These are phyloP conservation scores for Termitomyces sp. DNA, from an alignment of 768 basidiomycete species.

Conservation along the genomic window DNA sequence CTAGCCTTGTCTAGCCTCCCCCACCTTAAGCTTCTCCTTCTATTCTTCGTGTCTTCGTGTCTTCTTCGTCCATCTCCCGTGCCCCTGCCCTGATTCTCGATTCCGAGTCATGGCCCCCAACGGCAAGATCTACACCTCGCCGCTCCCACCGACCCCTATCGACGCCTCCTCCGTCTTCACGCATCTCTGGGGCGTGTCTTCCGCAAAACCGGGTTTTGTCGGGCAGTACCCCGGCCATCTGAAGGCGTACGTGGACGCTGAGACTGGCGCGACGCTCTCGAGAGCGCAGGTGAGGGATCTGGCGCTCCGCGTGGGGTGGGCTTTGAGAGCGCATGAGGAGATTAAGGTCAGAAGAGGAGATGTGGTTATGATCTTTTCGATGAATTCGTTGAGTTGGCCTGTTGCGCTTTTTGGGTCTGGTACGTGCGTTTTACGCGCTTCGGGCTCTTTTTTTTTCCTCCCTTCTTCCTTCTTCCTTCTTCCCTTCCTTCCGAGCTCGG, in stretches of 20 bases:
- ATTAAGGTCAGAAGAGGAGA: conserved; percentile 46
- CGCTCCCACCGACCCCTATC: conserved; percentile 36
- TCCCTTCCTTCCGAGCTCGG: background rate
- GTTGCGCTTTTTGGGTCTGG: conserved; percentile 47
- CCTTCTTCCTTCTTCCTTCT: background rate
- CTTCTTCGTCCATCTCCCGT: no score
- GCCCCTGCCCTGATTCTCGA: no score
- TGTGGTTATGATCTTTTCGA: conserved; percentile 64
- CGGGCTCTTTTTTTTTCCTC: no score
- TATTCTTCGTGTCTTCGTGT: no score
- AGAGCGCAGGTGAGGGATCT: conserved; percentile 52
- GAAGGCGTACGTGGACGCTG: conserved; percentile 68
- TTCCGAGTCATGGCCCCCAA: no score
- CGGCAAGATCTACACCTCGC: conserved; percentile 46
- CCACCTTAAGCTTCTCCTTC: background rate
- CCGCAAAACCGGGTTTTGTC: conserved; percentile 27
- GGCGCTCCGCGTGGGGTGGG: conserved; percentile 57
- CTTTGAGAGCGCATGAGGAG: conserved; percentile 45
- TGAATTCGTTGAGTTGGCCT: conserved; percentile 60
- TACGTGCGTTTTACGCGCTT: conserved; percentile 21
- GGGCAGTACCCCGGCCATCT: conserved; percentile 42
- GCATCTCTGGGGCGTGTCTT: conserved; percentile 38
- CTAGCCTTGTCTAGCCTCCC: background rate
- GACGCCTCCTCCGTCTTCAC: conserved; percentile 46
- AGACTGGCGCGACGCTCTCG: conserved; percentile 53